Percentiles rank a stretch among this genome's conserved stretches.
phyloP scores from a whole-genome alignment of 1,284 basidiomycete species.

The Schizophyllum amplum region DNA sequence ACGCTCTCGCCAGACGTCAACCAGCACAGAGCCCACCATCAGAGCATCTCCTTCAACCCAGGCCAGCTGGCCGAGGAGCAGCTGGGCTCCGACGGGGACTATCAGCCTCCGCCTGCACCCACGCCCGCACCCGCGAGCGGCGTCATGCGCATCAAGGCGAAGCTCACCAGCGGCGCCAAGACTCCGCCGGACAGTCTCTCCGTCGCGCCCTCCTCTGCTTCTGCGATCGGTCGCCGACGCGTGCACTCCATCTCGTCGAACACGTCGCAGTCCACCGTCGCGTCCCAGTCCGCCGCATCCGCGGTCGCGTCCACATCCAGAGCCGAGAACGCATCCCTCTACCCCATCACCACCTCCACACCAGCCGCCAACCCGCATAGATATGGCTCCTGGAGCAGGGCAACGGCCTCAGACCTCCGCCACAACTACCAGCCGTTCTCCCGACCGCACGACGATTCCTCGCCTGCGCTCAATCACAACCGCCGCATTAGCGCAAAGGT shows the following conservation, averaged over 20 bases:
- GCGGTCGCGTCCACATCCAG: conserved; percentile 24
- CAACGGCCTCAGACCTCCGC: conserved; percentile 23
- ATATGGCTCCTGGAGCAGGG: conserved; percentile 30
- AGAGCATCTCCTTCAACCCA: not conserved
- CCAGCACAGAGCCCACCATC: not conserved
- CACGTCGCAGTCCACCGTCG: conserved; percentile 17
- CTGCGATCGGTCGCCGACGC: conserved; percentile 18
- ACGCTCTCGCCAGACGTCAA: conserved; percentile 1
- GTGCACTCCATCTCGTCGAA: conserved; percentile 20
- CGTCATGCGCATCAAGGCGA: conserved; percentile 43
- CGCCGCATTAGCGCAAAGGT: conserved; percentile 1
- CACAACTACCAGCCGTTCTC: conserved; percentile 29
- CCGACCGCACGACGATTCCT: conserved; percentile 22
- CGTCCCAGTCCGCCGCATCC: conserved; percentile 36
- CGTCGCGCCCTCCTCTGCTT: conserved; percentile 23
- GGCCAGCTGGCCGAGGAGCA: not conserved
- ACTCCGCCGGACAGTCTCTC: conserved; percentile 14
- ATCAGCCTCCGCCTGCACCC: not conserved
- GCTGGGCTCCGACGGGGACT: not conserved
- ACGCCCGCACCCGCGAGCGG: not conserved
- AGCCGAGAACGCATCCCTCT: conserved; percentile 26
- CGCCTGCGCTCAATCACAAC: not conserved
- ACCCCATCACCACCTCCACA: conserved; percentile 48
- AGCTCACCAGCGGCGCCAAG: conserved; percentile 41
- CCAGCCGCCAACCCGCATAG: conserved; percentile 52